Evolutionary conservation across 2,329 filamentous ascomycete species (phyloP), one percentile per base, ranked within the genome.

Genomic region (Hypomyces perniciosus): DNA sequence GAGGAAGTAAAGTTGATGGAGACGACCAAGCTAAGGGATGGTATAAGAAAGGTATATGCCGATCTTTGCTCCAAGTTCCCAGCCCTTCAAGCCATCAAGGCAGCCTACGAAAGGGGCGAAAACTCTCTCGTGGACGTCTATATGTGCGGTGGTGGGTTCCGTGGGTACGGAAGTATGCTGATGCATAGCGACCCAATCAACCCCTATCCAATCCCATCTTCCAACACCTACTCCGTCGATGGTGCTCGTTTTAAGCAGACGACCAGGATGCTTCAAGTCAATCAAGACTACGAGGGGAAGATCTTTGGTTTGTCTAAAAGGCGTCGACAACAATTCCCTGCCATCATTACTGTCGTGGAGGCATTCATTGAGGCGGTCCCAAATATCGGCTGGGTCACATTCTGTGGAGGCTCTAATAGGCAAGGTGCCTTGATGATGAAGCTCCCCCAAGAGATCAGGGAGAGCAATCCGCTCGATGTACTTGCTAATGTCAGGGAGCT

Each of bases 141-240:
- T 65, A 82, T 96, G 51, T 95, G 88, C 55, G 91, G 91, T 40
- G 91, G 91, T 27, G 91, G 91, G 0, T 95, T 96, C 64, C 77
- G 91, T 34, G 91, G 91, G 12, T 96, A 95, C 75, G 91, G 90
- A 6, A 95, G 89, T 67, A 83, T 95, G 62, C 76, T 96, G 47
- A 91, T 95, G 86, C 84, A 86, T 63, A 79, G 81, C 57, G 87
- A 92, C 60, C 68, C 74, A 5, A 79, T 89, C 40, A 73, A 78
- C 48, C 89, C 89, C 0, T 96, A 95, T 65, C 91, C 91, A 0
- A 86, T 96, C 28, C 81, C 89, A 0, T 84, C 86, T 20, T 85
- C 93, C 65, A 91, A 90, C 55, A 85, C 87, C 2, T 96, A 93
- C 67, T 80, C 75, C 7, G 87, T 84, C 1, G 67, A 76, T 0